These are phyloP conservation scores for Zea luxurians DNA, from an alignment of 176 grass and related monocot species.

Conservation along the genomic window DNA sequence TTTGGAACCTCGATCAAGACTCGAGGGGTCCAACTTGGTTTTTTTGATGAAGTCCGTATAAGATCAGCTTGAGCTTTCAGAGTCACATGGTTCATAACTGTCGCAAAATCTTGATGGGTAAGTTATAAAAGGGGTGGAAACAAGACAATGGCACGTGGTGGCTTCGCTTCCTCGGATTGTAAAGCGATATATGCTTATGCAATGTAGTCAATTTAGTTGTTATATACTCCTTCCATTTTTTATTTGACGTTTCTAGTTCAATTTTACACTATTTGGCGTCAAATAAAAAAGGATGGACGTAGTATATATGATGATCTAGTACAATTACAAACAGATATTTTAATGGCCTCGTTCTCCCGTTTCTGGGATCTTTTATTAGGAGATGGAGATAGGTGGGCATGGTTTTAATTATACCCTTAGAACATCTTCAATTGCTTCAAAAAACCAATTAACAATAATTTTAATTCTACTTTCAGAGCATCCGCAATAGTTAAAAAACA, in stretches of 20 bases:
- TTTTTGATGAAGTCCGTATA: neutral
- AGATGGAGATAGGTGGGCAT: neutral
- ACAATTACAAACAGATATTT: neutral
- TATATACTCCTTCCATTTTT: too few species aligned
- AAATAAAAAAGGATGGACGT: too few species aligned
- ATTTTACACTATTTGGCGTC: too few species aligned
- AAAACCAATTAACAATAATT: too few species aligned
- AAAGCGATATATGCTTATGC: slow-evolving; percentile 14
- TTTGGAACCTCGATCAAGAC: too few species aligned
- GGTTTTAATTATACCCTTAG: neutral
- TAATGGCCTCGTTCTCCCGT: neutral
- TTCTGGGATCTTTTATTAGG: neutral
- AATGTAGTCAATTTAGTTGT: neutral
- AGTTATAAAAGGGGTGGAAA: neutral
- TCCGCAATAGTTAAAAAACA: too few species aligned
- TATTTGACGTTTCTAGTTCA: too few species aligned
- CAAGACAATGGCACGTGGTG: slow-evolving; percentile 14
- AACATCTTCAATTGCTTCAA: too few species aligned
- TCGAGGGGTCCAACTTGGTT: too few species aligned
- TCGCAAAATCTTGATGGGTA: neutral
- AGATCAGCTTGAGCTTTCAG: neutral
- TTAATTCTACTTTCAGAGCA: too few species aligned
- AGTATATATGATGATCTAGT: neutral
- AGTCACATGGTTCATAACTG: neutral
- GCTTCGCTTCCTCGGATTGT: slow-evolving; percentile 32